Evolutionary conservation across 2,329 filamentous ascomycete species (phyloP).

Genomic region (Paecilomyces dactylethromorphus): DNA sequence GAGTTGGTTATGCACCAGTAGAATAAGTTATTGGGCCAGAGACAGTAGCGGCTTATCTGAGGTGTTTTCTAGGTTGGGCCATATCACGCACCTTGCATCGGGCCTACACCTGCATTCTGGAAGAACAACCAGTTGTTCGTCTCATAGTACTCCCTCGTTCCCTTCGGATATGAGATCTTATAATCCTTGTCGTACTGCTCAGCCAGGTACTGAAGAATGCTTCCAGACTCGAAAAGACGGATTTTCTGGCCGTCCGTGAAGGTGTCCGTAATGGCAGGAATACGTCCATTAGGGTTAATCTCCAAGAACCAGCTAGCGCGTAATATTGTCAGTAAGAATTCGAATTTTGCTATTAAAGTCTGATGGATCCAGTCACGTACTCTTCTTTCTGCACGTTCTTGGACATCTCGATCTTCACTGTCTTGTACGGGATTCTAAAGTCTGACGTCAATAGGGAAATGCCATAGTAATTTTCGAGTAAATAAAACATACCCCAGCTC

Average conservation of each 20-base stretch:
- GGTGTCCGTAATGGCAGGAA: slow-evolving; percentile 78
- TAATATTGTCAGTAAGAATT: not conserved
- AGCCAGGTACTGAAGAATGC: slow-evolving; percentile 50
- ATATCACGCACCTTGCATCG: slow-evolving; percentile 47
- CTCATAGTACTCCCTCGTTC: slow-evolving; percentile 69
- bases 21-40: slow-evolving; percentile 36
- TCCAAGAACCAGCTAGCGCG: slow-evolving; percentile 66
- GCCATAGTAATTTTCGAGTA: not conserved
- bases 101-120: slow-evolving; percentile 73
- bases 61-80: not conserved
- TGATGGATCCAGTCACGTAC: slow-evolving; percentile 12
- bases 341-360: not conserved
- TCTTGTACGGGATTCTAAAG: slow-evolving; percentile 63
- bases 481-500: slow-evolving; percentile 55
- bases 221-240: slow-evolving; percentile 65
- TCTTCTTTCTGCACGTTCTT: slow-evolving; percentile 74
- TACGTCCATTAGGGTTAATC: slow-evolving; percentile 90
- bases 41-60: no score
- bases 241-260: slow-evolving; percentile 68
- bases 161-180: slow-evolving; percentile 71
- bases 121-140: slow-evolving; percentile 72
- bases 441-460: slow-evolving; percentile 5
- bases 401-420: slow-evolving; percentile 61
- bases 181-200: slow-evolving; percentile 75
- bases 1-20: not conserved